Conservation (phyloP, 2,329 filamentous ascomycete species). For the Alternaria arbusti region DNA sequence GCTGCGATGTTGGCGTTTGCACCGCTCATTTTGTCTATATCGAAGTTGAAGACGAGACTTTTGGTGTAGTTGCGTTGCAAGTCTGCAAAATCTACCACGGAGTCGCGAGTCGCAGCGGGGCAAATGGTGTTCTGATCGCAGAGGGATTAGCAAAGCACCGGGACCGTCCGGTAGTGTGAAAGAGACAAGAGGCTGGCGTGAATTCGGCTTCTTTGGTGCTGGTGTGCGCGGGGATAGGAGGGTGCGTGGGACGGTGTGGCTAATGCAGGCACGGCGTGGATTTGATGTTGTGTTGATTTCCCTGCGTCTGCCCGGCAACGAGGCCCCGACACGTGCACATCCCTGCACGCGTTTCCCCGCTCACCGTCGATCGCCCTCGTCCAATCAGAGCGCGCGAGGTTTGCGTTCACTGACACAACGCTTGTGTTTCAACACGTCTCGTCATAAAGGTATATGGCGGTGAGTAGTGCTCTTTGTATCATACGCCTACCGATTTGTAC, state of each 20-base stretch:
- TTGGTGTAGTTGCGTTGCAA: background rate
- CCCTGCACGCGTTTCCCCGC: constrained; percentile 16
- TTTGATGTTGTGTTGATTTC: constrained; percentile 27
- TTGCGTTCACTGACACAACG: constrained; percentile 11
- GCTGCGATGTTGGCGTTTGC: constrained; percentile 55
- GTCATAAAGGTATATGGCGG: background rate
- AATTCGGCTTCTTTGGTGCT: background rate
- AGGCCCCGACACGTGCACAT: constrained; percentile 8
- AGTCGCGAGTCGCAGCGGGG: background rate
- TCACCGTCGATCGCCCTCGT: background rate
- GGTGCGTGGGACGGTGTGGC: background rate
- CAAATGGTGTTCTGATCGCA: background rate
- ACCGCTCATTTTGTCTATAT: constrained; percentile 34
- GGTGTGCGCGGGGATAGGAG: background rate
- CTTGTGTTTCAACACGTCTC: background rate
- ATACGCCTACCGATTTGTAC: no score
- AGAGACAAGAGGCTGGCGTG: background rate
- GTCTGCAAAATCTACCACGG: background rate
- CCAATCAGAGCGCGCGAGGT: constrained; percentile 24
- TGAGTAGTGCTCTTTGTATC: no score
- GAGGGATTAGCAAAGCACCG: background rate
- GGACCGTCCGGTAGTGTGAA: background rate
- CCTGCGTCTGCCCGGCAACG: constrained; percentile 27
- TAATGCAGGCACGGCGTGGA: background rate
- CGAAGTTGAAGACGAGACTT: background rate